Evolutionary conservation across 129 eudicot genomes (phyloP), one percentile per base, ranked within the genome.

Genomic region (Saposhnikovia divaricata): DNA sequence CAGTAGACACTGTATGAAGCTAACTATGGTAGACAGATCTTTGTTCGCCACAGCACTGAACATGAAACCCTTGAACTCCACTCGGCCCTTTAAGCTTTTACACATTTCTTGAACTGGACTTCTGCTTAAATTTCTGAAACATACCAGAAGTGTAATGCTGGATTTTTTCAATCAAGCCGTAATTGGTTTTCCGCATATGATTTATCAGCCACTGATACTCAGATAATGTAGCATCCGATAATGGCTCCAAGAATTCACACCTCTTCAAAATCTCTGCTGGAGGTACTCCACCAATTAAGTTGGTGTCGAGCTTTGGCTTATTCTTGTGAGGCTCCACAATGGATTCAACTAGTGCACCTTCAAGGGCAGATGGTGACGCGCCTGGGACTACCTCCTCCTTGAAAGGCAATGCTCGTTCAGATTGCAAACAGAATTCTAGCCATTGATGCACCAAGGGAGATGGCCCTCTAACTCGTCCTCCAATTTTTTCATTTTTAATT

Each of bases 381-480:
- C 99, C 99, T 28, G 93, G 86, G 28, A 88, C 68, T 48, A 86
- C 88, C 80, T 91, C 97, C 79, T 90, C 88, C 80, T 87, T 83
- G 82, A 95, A 95, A 76, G 97, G 96, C 71, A 86, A 28, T 48
- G 88, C 86, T 78, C 99, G 87, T 80, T 87, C 87, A 57, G 89
- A 72, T 80, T 95, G 97, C 65, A 95, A 79, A 69, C 99, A 92
- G 85, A 95, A 95, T 10, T 92, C 93, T 42, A 95, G 66, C 99
- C 99, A 95, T 65, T 95, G 96, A 78, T 89, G 88, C n/a, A 92
- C 86, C 77, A 92, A 85, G 13, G 99, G 99, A 27, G 99, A 95
- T 71, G 99, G 96, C 45, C 97, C 97, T 84, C 99, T 85, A 2
- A 84, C 57, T 76, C 97, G 80, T 76, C 99, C 99, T 73, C 97